Conservation (phyloP, 495 filamentous ascomycete genomes). For the Penicillium atrosanguineum region DNA sequence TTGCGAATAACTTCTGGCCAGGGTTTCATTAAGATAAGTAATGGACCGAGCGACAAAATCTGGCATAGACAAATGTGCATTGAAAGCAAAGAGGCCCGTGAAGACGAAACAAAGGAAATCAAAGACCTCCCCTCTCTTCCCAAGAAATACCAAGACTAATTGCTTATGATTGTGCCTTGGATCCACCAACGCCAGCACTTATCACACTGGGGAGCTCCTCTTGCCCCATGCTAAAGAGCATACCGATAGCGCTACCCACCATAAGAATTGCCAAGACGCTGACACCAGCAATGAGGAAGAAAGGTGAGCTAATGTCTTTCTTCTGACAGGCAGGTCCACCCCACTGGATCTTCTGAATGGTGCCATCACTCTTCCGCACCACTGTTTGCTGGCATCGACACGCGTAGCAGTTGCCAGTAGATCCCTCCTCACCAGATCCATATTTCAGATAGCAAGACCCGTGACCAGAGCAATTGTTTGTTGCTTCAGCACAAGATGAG, state of each 20-base stretch:
- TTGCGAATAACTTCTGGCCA: not conserved
- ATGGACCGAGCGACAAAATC: not conserved
- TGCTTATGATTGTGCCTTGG: slow-evolving; percentile 41
- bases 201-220: slow-evolving; percentile 82
- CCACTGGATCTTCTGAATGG: slow-evolving; percentile 60
- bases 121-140: not conserved
- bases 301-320: slow-evolving; percentile 80
- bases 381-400: slow-evolving; percentile 66
- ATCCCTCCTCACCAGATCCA: slow-evolving; percentile 29
- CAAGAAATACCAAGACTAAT: not conserved
- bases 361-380: slow-evolving; percentile 45
- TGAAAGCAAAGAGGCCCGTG: not conserved
- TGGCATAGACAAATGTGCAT: not conserved
- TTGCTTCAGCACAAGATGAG: slow-evolving; percentile 58
- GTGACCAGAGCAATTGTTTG: slow-evolving; percentile 73
- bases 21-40: not conserved
- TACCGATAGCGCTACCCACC: slow-evolving; percentile 62
- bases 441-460: slow-evolving; percentile 67
- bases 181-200: slow-evolving; percentile 73
- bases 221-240: slow-evolving; percentile 76
- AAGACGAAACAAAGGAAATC: not conserved
- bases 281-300: slow-evolving; percentile 78
- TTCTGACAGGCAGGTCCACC: slow-evolving; percentile 88
- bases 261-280: slow-evolving; percentile 60
- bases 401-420: slow-evolving; percentile 60